Evolutionary conservation across 1,284 basidiomycete genomes (phyloP), one percentile per base, ranked within the genome.

Genomic region (Rhodotorula mucilaginosa): DNA sequence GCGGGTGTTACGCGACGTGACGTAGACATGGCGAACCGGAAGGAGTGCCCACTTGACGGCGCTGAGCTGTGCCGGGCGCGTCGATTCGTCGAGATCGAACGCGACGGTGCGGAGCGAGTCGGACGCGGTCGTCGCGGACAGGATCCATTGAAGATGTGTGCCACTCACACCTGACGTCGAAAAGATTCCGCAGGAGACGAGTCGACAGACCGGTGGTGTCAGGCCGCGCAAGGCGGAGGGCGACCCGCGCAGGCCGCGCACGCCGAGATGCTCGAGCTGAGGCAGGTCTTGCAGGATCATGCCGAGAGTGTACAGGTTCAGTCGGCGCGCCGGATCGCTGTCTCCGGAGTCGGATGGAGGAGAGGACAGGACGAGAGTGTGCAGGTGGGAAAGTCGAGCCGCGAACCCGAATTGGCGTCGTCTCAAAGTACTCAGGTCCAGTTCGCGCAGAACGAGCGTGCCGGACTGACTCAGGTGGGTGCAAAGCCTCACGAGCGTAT

Each of bases 21-120:
- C 21, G 23, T 21, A 29, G 26, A 76, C 26, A 5, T 34, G 39
- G 4, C 48, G 49, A 5, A 71, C 66, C 19, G 68, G 67, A 7
- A 70, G 44, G 18, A 62, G 60, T 0, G 70, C 65, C 69, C 70
- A 74, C 18, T 62, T 59, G n/a, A 70, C 48, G 23, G 65, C 29
- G 48, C 70, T 47, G 19, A 74, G 47, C 23, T 26, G 34, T 3
- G 51, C 54, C 13, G 67, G 70, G 5, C 12, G 57, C 19, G 59
- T 5, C 8, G 18, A 2, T 3, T 57, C 23, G 31, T 44, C 31
- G 26, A 69, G 51, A 29, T 70, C 62, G 59, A 76, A 58, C 4
- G 65, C 59, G 65, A 73, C 29, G 21, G 44, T 23, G 21, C 69
- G 63, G 21, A 76, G 72, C 7, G 72, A 66, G 51, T 76, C 74